A percentile compares a stretch with the other conserved stretches of the same genome.
Evolutionary conservation across 805 yeast species (phyloP).

Genomic region (Nakazawaea ishiwadae): DNA sequence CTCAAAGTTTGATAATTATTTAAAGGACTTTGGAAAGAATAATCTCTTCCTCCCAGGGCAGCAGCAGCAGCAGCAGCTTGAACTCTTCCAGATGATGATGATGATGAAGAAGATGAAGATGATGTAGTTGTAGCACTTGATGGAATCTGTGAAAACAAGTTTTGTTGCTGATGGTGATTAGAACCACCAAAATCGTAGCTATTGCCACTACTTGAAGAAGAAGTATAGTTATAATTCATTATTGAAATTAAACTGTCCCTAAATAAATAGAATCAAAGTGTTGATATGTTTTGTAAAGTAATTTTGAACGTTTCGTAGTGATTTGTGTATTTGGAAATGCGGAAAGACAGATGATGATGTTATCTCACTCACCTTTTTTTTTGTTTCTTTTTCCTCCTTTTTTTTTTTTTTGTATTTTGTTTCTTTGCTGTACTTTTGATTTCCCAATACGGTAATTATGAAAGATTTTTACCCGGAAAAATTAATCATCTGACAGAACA

Average conservation of each 20-base stretch:
- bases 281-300: not conserved
- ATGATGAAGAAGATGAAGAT: not conserved
- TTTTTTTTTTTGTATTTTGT: no score
- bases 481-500: no score
- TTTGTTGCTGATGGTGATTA: not conserved
- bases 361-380: no score
- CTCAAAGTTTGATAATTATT: slow-evolving; percentile 4
- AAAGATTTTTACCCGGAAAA: no score
- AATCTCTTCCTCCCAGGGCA: no score
- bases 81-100: not conserved
- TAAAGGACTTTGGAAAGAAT: slow-evolving; percentile 8
- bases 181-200: not conserved
- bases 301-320: no score
- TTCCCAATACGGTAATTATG: no score
- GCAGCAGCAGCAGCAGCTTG: no score
- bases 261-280: not conserved
- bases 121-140: no score
- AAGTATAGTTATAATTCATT: slow-evolving; percentile 7
- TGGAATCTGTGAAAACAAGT: not conserved
- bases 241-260: not conserved
- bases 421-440: no score
- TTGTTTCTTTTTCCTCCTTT: no score
- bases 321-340: not conserved
- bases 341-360: not conserved
- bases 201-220: not conserved